These are phyloP conservation scores for Epipyxis sp. DNA, from an alignment of 108 stramenopile genomes.

Conservation along the genomic window DNA sequence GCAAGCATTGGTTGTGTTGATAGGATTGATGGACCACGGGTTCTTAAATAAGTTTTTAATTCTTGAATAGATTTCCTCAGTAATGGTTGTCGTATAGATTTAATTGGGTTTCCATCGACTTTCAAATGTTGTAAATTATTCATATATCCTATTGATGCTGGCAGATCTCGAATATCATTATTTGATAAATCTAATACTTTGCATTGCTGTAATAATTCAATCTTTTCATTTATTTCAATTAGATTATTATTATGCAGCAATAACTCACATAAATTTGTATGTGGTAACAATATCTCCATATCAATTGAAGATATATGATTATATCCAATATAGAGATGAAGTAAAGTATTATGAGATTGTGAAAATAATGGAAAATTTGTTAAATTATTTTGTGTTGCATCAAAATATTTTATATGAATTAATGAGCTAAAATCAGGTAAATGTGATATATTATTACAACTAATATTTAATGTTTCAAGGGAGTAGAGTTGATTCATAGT, in stretches of 20 bases:
- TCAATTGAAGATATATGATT: background rate
- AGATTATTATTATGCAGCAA: slow-evolving; percentile 24
- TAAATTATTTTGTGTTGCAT: background rate
- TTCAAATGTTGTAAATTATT: background rate
- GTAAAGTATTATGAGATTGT: background rate
- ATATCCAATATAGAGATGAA: background rate
- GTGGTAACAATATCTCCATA: background rate
- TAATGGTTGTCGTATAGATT: slow-evolving; percentile 16
- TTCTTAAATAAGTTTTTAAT: slow-evolving; percentile 19
- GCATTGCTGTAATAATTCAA: background rate
- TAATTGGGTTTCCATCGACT: slow-evolving; percentile 4
- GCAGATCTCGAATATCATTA: slow-evolving; percentile 11
- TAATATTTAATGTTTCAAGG: background rate
- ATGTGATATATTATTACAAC: background rate
- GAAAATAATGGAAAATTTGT: slow-evolving; percentile 3
- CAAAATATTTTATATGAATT: background rate
- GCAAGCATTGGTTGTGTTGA: no score
- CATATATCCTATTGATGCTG: slow-evolving; percentile 20
- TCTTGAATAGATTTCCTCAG: background rate
- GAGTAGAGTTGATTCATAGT: background rate
- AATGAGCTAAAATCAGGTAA: background rate
- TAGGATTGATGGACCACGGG: slow-evolving; percentile 9
- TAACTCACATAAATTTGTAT: background rate
- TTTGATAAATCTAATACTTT: slow-evolving; percentile 30
- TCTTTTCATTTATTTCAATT: background rate